Evolutionary conservation across 169 alveolate genomes (phyloP).

Genomic region (Plasmodium chabaudi): DNA sequence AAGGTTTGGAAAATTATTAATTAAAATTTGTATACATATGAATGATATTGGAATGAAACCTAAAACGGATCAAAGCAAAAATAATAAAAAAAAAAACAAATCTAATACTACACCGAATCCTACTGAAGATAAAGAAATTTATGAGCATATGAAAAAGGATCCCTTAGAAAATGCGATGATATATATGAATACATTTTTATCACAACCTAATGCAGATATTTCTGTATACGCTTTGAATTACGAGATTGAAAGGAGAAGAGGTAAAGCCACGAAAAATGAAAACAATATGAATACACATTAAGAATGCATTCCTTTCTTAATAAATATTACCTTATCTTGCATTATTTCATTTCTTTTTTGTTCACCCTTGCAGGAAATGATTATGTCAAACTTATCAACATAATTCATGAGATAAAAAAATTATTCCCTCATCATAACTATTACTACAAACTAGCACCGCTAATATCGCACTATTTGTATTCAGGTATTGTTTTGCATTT

Average conservation of each 20-base stretch:
- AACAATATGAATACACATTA: neutral
- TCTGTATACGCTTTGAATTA: conserved; percentile 26
- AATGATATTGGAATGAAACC: conserved; percentile 21
- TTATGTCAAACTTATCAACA: conserved; percentile 18
- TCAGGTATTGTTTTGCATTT: conserved; percentile 22
- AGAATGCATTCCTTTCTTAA: neutral
- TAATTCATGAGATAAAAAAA: conserved; percentile 32
- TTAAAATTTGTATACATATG: conserved; percentile 49
- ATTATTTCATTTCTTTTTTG: no score
- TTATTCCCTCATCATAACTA: conserved; percentile 67
- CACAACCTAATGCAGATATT: conserved; percentile 66
- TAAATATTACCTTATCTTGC: neutral
- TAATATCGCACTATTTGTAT: conserved; percentile 45
- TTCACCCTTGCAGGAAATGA: conserved; percentile 36
- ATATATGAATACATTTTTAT: conserved; percentile 70
- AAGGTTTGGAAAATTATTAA: conserved; percentile 53
- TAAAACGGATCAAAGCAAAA: conserved; percentile 30
- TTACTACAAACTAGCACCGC: conserved; percentile 45
- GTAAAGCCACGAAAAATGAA: neutral
- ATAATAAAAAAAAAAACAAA: conserved; percentile 47
- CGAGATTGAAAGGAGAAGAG: conserved; percentile 53
- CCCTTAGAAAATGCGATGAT: conserved; percentile 64
- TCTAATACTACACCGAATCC: neutral
- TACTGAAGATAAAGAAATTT: conserved; percentile 43
- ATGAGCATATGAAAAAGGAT: conserved; percentile 55